These are phyloP conservation scores for Mortierella sp. DNA, from an alignment of 371 early-diverging fungal genomes.

Conservation along the genomic window DNA sequence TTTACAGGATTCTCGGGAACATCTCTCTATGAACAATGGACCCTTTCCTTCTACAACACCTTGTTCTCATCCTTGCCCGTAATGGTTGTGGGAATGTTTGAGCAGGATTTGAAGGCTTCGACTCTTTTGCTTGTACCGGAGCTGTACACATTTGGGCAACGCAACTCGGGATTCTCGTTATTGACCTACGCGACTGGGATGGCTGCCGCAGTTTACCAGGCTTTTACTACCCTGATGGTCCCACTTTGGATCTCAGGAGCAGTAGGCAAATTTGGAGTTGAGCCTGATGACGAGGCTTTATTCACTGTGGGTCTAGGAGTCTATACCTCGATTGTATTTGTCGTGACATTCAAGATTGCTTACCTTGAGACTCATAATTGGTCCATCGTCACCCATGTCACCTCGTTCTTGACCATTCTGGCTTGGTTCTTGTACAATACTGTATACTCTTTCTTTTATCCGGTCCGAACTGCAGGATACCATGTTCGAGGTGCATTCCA, in stretches of 20 bases:
- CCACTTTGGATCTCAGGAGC: conserved; percentile 61
- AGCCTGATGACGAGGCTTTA: conserved; percentile 54
- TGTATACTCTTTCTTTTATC: conserved; percentile 65
- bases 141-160: conserved; percentile 76
- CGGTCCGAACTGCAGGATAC: conserved; percentile 59
- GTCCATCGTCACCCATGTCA: conserved; percentile 66
- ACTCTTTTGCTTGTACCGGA: conserved; percentile 80
- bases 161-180: conserved; percentile 71
- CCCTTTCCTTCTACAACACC: conserved; percentile 85
- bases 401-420: conserved; percentile 61
- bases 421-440: conserved; percentile 72
- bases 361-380: conserved; percentile 70
- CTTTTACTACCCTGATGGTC: conserved; percentile 60
- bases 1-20: conserved; percentile 88
- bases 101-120: conserved; percentile 79
- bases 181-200: conserved; percentile 71
- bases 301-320: conserved; percentile 65
- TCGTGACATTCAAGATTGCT: conserved; percentile 72
- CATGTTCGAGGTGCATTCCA: conserved; percentile 64
- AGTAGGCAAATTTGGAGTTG: conserved; percentile 57
- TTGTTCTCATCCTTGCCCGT: conserved; percentile 86
- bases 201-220: conserved; percentile 72
- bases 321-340: conserved; percentile 69
- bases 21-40: conserved; percentile 84
- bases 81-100: conserved; percentile 85